Percentiles rank a stretch among this genome's conserved stretches.
Conservation (phyloP, 768 basidiomycete genomes). For the Suillus subalutaceus region DNA sequence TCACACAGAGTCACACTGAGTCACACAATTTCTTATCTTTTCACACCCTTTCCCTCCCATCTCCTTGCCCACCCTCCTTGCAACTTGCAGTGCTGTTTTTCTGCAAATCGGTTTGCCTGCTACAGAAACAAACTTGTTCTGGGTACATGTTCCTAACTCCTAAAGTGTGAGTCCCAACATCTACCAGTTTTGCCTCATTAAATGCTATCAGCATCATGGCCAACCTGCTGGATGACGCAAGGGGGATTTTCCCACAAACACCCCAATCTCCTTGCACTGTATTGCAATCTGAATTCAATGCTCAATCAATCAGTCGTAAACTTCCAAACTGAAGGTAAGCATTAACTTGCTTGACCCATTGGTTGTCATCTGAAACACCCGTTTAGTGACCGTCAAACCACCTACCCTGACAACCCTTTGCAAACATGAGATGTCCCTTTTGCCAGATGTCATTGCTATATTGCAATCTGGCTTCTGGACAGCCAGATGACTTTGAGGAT, state of each 20-base stretch:
- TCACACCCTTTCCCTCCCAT: not conserved
- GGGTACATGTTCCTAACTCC: too few species aligned
- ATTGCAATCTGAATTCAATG: not conserved
- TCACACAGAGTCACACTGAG: too few species aligned
- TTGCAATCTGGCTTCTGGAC: constrained; percentile 2
- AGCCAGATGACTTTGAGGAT: not conserved
- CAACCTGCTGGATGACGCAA: not conserved
- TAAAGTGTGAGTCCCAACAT: too few species aligned
- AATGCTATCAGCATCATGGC: too few species aligned
- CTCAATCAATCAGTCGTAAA: not conserved
- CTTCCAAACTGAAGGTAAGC: not conserved
- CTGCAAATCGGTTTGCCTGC: not conserved
- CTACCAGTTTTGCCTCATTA: too few species aligned
- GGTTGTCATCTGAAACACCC: not conserved
- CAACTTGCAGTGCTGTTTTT: not conserved
- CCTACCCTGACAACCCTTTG: not conserved
- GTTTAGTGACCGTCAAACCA: not conserved
- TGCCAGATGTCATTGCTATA: not conserved
- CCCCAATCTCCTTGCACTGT: not conserved
- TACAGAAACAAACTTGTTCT: not conserved
- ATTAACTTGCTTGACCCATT: not conserved
- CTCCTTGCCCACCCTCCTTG: not conserved
- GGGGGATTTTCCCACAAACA: not conserved
- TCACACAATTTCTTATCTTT: not conserved
- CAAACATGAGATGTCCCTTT: constrained; percentile 1